A percentile compares a stretch with the other conserved stretches of the same genome.
phyloP scores from a whole-genome alignment of 2,329 filamentous ascomycete species.

The Zasmidium citrigriseum region DNA sequence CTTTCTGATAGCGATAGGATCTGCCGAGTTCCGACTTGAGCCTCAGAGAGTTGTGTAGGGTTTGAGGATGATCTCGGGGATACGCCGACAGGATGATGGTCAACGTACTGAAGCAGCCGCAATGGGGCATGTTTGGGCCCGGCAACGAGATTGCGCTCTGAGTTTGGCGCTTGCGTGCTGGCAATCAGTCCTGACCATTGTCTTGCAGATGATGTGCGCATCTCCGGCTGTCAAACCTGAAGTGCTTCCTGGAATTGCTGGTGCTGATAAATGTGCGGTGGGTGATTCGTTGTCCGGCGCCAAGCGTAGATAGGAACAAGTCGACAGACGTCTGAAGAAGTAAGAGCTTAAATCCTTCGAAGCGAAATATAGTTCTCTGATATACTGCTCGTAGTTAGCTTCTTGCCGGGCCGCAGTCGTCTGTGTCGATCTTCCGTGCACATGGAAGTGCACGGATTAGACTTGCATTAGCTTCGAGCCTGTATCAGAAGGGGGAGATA shows the following conservation, averaged over 20 bases:
- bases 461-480: neutral
- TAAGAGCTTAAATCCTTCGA: neutral
- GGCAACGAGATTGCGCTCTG: too few species aligned
- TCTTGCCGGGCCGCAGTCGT: neutral
- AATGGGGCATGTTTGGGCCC: too few species aligned
- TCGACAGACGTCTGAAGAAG: neutral
- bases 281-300: neutral
- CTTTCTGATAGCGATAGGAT: too few species aligned
- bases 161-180: too few species aligned
- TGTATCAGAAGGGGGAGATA: neutral
- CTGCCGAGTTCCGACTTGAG: too few species aligned
- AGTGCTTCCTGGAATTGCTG: neutral
- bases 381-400: neutral
- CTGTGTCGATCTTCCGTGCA: neutral
- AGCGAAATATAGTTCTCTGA: neutral
- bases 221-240: neutral
- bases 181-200: too few species aligned
- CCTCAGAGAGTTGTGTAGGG: too few species aligned
- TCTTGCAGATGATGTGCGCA: neutral
- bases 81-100: too few species aligned
- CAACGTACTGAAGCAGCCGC: too few species aligned
- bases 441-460: neutral
- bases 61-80: too few species aligned
- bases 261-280: conserved; percentile 1
- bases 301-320: neutral